Evolutionary conservation across 2,329 filamentous ascomycete genomes (phyloP).

Genomic region (Sporothrix pallida): DNA sequence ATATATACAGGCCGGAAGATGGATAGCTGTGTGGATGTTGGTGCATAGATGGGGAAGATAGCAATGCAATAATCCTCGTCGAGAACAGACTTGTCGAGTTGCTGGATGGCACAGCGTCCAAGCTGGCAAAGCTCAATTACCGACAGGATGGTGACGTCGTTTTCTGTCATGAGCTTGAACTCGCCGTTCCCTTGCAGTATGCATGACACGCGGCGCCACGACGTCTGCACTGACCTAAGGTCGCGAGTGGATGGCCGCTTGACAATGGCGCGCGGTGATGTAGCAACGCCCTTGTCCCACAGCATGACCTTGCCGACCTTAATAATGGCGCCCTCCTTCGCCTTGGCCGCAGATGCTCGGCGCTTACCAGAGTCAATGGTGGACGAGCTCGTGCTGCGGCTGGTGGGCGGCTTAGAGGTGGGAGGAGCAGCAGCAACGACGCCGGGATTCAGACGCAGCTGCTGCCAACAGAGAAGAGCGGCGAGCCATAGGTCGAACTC

Average conservation of each 20-base stretch:
- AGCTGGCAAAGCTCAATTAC: constrained; percentile 87
- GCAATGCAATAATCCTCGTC: constrained; percentile 94
- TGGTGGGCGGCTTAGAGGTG: constrained; percentile 48
- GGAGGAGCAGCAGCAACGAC: constrained; percentile 38
- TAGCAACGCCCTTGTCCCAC: constrained; percentile 78
- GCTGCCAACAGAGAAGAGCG: constrained; percentile 81
- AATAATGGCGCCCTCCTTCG: constrained; percentile 81
- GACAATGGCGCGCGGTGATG: constrained; percentile 61
- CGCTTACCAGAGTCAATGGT: constrained; percentile 49
- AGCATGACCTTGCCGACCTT: constrained; percentile 91
- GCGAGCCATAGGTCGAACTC: constrained; percentile 83
- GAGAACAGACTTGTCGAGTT: constrained; percentile 86
- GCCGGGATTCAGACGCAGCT: constrained; percentile 61
- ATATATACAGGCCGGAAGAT: constrained; percentile 89
- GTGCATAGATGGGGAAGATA: constrained; percentile 91
- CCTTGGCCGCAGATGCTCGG: constrained; percentile 48
- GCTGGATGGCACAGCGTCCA: constrained; percentile 87
- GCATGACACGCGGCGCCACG: constrained; percentile 89
- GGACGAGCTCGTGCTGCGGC: constrained; percentile 49
- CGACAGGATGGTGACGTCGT: constrained; percentile 78
- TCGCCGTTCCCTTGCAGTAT: constrained; percentile 94
- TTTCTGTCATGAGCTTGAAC: constrained; percentile 87
- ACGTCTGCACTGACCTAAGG: constrained; percentile 57
- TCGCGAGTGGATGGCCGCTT: constrained; percentile 64
- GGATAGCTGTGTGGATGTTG: constrained; percentile 72